Conservation (phyloP, 257 asterid species). For the Petrea volubilis region DNA sequence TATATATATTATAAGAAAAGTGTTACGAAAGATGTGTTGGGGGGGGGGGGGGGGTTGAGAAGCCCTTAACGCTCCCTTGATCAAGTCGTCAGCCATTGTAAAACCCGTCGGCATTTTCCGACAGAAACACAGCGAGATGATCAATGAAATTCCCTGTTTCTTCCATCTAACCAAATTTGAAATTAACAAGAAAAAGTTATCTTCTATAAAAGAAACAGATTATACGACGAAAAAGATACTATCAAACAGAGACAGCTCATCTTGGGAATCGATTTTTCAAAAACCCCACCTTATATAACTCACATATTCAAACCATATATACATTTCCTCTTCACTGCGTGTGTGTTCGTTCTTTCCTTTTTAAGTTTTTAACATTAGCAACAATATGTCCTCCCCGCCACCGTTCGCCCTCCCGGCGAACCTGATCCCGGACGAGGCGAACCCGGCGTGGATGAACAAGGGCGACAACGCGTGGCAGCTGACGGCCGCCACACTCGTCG, state of each 20-base stretch:
- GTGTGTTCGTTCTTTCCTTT: neutral
- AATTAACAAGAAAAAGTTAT: constrained; percentile 19
- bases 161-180: neutral
- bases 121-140: constrained; percentile 22
- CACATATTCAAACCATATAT: neutral
- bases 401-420: constrained; percentile 36
- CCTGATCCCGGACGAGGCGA: constrained; percentile 25
- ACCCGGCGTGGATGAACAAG: constrained; percentile 63
- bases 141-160: constrained; percentile 16
- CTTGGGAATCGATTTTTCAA: constrained; percentile 43
- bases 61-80: neutral
- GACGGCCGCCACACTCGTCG: constrained; percentile 61
- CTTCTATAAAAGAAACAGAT: too few species aligned
- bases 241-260: constrained; percentile 26
- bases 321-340: neutral
- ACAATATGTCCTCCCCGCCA: constrained; percentile 12
- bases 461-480: constrained; percentile 81
- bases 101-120: constrained; percentile 13
- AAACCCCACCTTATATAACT: constrained; percentile 18
- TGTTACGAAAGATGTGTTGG: too few species aligned
- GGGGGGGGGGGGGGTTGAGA: too few species aligned
- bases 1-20: too few species aligned
- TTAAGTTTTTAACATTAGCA: constrained; percentile 2
- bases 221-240: constrained; percentile 30
- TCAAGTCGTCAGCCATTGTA: constrained; percentile 27